Evolutionary conservation across 1,139 yeast species (phyloP).

Genomic region (Geotrichum macrosporum): DNA sequence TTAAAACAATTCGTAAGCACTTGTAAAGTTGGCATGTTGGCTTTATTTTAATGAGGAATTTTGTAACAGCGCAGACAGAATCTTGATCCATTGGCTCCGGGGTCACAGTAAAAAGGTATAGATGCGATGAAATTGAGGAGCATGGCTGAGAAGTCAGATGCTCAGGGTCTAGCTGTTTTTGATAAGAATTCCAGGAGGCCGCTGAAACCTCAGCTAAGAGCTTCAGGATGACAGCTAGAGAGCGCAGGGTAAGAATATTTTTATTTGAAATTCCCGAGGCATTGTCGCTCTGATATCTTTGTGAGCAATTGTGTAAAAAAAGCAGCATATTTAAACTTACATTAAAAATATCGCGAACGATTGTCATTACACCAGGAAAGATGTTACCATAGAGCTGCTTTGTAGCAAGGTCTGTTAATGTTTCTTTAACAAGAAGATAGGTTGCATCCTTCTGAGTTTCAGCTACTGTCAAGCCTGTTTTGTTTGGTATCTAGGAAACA

Average conservation of each 20-base stretch:
- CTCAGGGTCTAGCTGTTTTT: constrained; percentile 11
- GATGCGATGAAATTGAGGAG: constrained; percentile 9
- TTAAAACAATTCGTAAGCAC: constrained; percentile 11
- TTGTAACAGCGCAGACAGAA: constrained; percentile 24
- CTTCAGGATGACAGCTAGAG: constrained; percentile 13
- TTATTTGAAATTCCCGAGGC: constrained; percentile 12
- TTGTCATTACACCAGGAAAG: constrained; percentile 15
- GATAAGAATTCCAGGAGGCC: constrained; percentile 19
- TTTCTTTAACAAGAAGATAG: constrained; percentile 13
- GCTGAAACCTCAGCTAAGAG: constrained; percentile 16
- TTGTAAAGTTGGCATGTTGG: constrained; percentile 18
- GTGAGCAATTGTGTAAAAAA: background rate
- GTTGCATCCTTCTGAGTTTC: constrained; percentile 29
- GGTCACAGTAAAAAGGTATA: constrained; percentile 15
- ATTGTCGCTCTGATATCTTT: constrained; percentile 12
- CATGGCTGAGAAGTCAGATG: background rate
- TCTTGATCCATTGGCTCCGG: constrained; percentile 12
- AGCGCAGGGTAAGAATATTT: constrained; percentile 10
- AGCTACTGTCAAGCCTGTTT: constrained; percentile 28
- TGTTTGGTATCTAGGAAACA: constrained; percentile 29
- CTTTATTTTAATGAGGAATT: constrained; percentile 18
- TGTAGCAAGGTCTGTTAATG: constrained; percentile 15
- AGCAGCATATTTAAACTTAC: constrained; percentile 10
- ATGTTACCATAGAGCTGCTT: constrained; percentile 18
- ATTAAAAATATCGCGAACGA: constrained; percentile 15